Evolutionary conservation across 805 yeast genomes (phyloP).

Genomic region (Sugiyamaella boreocaroliniensis): DNA sequence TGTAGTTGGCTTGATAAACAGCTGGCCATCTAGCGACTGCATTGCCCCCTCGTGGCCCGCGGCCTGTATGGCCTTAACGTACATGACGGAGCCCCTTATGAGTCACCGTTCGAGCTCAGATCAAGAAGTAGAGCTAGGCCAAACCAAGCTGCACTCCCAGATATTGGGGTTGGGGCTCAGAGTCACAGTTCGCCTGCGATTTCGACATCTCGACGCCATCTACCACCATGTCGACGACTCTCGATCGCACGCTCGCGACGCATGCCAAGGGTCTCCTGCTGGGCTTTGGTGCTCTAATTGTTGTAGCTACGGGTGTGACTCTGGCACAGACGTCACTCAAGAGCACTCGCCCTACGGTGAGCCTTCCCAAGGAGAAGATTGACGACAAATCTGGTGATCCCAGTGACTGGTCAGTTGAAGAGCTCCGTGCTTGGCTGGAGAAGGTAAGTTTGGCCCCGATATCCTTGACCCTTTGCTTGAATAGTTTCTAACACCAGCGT

Average conservation of each 20-base stretch:
- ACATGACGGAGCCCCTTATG: background rate
- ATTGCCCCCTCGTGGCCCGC: constrained; percentile 90
- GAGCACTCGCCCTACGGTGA: background rate
- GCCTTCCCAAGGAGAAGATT: constrained; percentile 2
- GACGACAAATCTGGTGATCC: constrained; percentile 15
- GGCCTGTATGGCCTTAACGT: constrained; percentile 52
- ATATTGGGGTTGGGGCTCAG: background rate
- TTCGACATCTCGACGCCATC: background rate
- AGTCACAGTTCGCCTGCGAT: background rate
- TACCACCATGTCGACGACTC: constrained; percentile 15
- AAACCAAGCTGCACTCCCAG: no score
- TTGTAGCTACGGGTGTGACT: constrained; percentile 20
- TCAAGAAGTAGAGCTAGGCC: no score
- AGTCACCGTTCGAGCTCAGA: background rate
- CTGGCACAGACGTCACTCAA: constrained; percentile 6
- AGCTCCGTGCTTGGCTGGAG: constrained; percentile 15
- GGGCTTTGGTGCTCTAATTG: constrained; percentile 24
- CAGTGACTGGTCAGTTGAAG: constrained; percentile 16
- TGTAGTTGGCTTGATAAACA: constrained; percentile 66
- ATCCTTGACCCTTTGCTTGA: background rate
- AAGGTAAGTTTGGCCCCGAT: constrained; percentile 14
- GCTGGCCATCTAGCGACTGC: constrained; percentile 52
- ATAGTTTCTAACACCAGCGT: constrained; percentile 8
- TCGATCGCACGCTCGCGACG: constrained; percentile 18
- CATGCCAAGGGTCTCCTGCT: constrained; percentile 18